A percentile compares a stretch with the other conserved stretches of the same genome.
These are phyloP conservation scores for Agaricus sinodeliciosus DNA, from an alignment of 768 basidiomycete genomes.

Conservation along the genomic window DNA sequence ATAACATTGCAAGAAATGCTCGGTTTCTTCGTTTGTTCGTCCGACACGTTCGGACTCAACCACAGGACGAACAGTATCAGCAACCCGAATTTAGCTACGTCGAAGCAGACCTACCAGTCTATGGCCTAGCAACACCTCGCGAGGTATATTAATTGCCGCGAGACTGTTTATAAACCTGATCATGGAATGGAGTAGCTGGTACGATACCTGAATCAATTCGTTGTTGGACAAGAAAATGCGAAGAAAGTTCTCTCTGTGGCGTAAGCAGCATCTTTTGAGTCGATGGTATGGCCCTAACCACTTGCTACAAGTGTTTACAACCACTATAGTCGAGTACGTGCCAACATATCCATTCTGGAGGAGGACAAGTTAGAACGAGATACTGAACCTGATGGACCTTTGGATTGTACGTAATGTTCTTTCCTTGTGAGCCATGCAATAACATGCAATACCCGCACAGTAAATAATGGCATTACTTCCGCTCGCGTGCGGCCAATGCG, in stretches of 20 bases:
- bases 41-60: slow-evolving; percentile 49
- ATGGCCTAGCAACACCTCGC: slow-evolving; percentile 52
- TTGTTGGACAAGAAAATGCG: slow-evolving; percentile 87
- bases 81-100: slow-evolving; percentile 13
- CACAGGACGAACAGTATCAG: slow-evolving; percentile 34
- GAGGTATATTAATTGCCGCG: slow-evolving; percentile 25
- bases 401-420: slow-evolving; percentile 13
- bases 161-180: neutral
- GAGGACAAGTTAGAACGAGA: slow-evolving; percentile 22
- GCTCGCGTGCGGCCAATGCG: slow-evolving; percentile 61
- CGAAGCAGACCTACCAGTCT: slow-evolving; percentile 23
- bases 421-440: neutral
- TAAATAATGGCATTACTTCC: slow-evolving; percentile 36
- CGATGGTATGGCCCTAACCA: neutral
- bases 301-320: slow-evolving; percentile 70
- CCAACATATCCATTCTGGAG: slow-evolving; percentile 51
- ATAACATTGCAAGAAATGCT: neutral
- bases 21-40: slow-evolving; percentile 12
- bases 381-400: slow-evolving; percentile 10
- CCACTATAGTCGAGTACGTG: slow-evolving; percentile 85
- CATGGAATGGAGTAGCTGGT: slow-evolving; percentile 50
- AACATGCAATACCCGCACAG: slow-evolving; percentile 14
- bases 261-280: slow-evolving; percentile 39
- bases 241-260: slow-evolving; percentile 94
- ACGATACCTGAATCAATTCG: slow-evolving; percentile 80